Evolutionary conservation across 2,329 filamentous ascomycete species (phyloP), one percentile per base, ranked within the genome.

Genomic region (Bipolaris victoriae): DNA sequence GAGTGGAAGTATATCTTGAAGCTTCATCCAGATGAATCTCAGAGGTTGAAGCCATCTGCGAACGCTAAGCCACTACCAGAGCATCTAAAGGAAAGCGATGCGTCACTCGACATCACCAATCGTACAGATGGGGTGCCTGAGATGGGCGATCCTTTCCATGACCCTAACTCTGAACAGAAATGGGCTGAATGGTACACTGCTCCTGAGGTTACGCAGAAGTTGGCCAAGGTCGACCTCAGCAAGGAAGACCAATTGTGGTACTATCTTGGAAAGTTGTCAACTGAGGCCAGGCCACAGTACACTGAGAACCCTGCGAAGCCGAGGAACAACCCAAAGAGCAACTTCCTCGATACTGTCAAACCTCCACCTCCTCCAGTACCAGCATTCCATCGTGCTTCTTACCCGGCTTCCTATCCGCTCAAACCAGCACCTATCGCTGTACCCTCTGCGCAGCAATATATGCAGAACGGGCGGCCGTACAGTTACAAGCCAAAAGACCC

Each of bases 251-350:
- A 91, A 72, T 76, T 97, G 16, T 98, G 93, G 91, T 86, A 92
- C 78, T 98, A 97, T 74, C 83, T 99, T 58, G 91, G 91, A 31
- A 87, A 87, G 73, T 86, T 84, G 18, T 98, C 94, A 20, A 97
- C 94, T 6, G 94, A 98, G 71, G 90, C 92, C 52, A 92, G 89
- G 75, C 89, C 92, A 24, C 92, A 96, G 74, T 99, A 95, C 77
- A 96, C 93, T 4, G 90, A 95, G 68, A 88, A 96, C 77, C 86
- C 84, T 41, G 79, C 77, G 57, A 81, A 80, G 56, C 82, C 77
- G n/a, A 79, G 80, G 44, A 83, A 91, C 75, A 91, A 91, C 58
- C 79, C 83, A 2, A 88, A 85, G 76, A 88, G 87, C 64, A 90
- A 89, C 71, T 93, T 89, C 75, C 76, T 92, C 71, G 88, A 91